phyloP scores from a whole-genome alignment of 768 basidiomycete species.

The Floccularia luteovirens region DNA sequence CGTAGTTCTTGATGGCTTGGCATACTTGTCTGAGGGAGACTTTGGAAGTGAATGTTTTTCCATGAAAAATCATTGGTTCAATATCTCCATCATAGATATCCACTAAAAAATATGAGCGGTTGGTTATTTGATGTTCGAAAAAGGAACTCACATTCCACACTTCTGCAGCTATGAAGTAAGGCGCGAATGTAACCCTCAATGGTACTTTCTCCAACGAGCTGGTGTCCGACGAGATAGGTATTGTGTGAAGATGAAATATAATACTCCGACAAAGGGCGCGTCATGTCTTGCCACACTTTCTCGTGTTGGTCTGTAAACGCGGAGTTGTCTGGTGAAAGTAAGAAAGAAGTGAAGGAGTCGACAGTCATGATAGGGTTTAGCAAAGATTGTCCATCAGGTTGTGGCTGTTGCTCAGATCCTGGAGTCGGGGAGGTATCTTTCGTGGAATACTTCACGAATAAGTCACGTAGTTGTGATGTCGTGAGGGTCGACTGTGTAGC shows the following conservation, averaged over 20 bases:
- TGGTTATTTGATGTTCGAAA: not conserved
- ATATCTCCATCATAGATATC: conserved; percentile 87
- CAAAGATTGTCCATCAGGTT: conserved; percentile 5
- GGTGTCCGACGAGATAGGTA: conserved; percentile 73
- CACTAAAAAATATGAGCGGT: conserved; percentile 38
- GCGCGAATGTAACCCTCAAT: conserved; percentile 88
- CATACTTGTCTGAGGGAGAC: conserved; percentile 78
- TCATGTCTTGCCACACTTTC: conserved; percentile 77
- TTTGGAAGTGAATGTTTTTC: conserved; percentile 81
- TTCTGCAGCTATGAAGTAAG: conserved; percentile 74
- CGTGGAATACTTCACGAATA: conserved; percentile 28
- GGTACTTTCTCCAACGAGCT: conserved; percentile 71
- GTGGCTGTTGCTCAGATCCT: conserved; percentile 4
- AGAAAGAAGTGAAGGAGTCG: conserved; percentile 70
- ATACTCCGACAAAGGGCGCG: conserved; percentile 79
- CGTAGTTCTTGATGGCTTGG: conserved; percentile 80
- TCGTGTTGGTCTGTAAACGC: conserved; percentile 31
- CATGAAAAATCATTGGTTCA: conserved; percentile 85
- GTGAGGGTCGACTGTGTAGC: conserved; percentile 24
- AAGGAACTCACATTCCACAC: conserved; percentile 64
- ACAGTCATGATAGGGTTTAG: conserved; percentile 30
- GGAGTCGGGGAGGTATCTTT: conserved; percentile 3
- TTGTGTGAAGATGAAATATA: conserved; percentile 89
- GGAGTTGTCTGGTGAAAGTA: conserved; percentile 74
- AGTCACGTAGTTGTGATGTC: conserved; percentile 19